Base-by-base conservation (phyloP, 2,329 filamentous ascomycete species). In the Fusarium musae region DNA sequence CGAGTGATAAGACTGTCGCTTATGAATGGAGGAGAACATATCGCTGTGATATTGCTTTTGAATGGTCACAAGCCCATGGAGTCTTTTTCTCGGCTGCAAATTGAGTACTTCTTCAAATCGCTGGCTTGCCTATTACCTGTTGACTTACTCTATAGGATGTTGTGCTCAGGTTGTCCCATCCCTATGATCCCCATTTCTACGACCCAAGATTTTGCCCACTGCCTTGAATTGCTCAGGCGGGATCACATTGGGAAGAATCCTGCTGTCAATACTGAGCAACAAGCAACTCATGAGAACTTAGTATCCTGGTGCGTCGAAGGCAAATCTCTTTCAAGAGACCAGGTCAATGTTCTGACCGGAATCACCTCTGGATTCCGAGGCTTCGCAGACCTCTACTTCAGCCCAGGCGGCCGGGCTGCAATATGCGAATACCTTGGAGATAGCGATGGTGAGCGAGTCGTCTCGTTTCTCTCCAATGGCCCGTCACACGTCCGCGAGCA, bases 1-100 rank as follows among this genome's bases (percentile, higher is more conserved):
- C 83, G 83, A 23, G 78, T 87, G 19, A 81, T 85, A 65, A 80
- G 83, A 21, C 77, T 88, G 16, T 81, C 79, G 40, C 73, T 82
- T 59, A 77, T 85, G 36, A 86, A 81, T 59, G 83, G 82, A 28
- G 82, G 82, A 6, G 77, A 75, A 61, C 79, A 84, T 61, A 75
- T 80, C 15, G 86, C 81, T n/a, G 76, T 87, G 32, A 53, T 89
- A 21, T 84, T 88, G 59, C 78, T 89, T 21, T 70, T 88, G 44
- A 76, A 78, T 43, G 78, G 80, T 8, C 69, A 75, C 16, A 77
- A 73, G 17, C 61, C 80, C 36, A 80, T 83, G 74, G 75, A 78
- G 34, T 58, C 76, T 2, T 82, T 86, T 59, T 83, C 83, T 79
- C 78, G 77, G 21, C 76, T 89, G 40, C 86, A 89, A 58, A 36